These are phyloP conservation scores for Gossypium laxum DNA, from an alignment of 441 rosid species.

Conservation along the genomic window DNA sequence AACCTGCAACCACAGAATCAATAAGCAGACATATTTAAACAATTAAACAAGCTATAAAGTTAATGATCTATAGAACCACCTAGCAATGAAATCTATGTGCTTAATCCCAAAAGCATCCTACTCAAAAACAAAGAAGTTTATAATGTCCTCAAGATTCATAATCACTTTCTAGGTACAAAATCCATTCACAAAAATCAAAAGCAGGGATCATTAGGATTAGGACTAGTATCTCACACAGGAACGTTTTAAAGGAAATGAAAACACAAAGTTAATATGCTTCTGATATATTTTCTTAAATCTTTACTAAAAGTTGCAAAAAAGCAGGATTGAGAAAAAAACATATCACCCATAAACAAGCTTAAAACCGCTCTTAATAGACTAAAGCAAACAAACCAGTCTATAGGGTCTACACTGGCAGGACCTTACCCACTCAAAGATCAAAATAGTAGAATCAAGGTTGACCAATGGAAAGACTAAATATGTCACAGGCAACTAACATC, in stretches of 20 bases:
- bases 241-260: not conserved
- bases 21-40: conserved; percentile 14
- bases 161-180: not conserved
- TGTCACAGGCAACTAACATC: not conserved
- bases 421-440: not conserved
- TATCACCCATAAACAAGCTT: not conserved
- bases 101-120: not conserved
- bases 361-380: not conserved
- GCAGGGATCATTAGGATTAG: conserved; percentile 3
- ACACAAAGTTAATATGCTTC: not conserved
- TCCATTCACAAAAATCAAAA: not conserved
- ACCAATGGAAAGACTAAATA: not conserved
- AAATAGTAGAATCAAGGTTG: not conserved
- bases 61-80: not conserved
- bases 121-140: not conserved
- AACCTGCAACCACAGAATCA: conserved; percentile 42
- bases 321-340: not conserved
- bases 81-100: not conserved
- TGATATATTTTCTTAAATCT: not conserved
- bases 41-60: conserved; percentile 3
- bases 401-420: not conserved
- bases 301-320: not conserved
- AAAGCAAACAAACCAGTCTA: not conserved
- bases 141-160: not conserved
- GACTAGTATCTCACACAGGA: not conserved